Base-by-base conservation (phyloP, 129 eudicot species). In the Gnaphalium uliginosum region DNA sequence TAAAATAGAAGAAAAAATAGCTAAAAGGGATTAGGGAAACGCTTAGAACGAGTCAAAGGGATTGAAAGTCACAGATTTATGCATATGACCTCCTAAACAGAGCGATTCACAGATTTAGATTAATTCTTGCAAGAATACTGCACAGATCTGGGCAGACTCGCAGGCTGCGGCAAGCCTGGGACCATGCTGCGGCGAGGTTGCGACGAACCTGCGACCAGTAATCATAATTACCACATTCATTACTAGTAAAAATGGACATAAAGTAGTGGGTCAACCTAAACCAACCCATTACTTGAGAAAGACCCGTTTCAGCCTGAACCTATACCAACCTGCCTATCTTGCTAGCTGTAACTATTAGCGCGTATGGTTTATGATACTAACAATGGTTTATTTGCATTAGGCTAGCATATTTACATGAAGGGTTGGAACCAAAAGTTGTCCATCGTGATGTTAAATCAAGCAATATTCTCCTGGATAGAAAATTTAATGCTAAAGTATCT, bases 381-480 rank as follows among this genome's bases (percentile, higher is more conserved):
- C 60, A 57, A 17, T 22, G 46, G 13, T 56, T 66, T 29, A 26
- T 66, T 63, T 67, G 13, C 57, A 66, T 66, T 83, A 93, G 98
- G 29, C 66, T 93, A 76, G 96, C 98, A 21, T 90, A 93, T 87
- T 74, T 93, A 80, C 98, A 93, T 66, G 98, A 90, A 83, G 98
- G 98, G 51, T 76, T 93, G 78, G 98, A 90, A 75, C 98, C 98
- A 66, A 91, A 91, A 87, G 98, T 94, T 69, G 97, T 94, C 32
- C 98, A 94, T 25, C 98, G 98, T 35, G 98, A 94, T 82, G 96
- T 94, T 37, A 94, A 94, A 81, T 89, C 98, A 71, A 94, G 97
- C 83, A 94, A 94, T 80, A 89, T 90, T 77, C 98, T 94, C 29
- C 76, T 94, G 25, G 98, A 94, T 61, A 87, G 83, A 81, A 90